Conservation (phyloP, 148 eudicot genomes). For the Rhododendron ferrugineum region DNA sequence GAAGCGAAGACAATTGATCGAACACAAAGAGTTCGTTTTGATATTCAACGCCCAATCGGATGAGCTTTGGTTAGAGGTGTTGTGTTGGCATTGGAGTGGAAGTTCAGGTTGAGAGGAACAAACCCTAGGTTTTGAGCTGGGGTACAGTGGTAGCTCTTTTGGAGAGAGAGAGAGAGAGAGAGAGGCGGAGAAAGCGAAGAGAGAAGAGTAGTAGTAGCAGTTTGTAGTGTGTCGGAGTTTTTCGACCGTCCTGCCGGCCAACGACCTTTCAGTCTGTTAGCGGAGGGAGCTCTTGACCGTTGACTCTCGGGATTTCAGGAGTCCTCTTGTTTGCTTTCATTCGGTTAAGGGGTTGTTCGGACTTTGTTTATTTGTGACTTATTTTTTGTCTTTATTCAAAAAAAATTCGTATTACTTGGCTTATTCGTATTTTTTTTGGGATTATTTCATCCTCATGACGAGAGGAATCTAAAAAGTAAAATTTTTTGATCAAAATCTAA, state of each 20-base stretch:
- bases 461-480: too few relatives aligned
- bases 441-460: too few relatives aligned
- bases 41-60: neutral
- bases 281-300: neutral
- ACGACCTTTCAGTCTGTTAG: neutral
- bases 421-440: too few relatives aligned
- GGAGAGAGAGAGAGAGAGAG: neutral
- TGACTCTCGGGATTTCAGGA: too few relatives aligned
- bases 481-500: too few relatives aligned
- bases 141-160: neutral
- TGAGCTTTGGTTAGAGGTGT: neutral
- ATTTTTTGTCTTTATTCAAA: too few relatives aligned
- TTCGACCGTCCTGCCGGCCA: neutral
- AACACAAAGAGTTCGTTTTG: neutral
- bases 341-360: too few relatives aligned
- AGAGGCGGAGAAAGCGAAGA: slow-evolving; percentile 16
- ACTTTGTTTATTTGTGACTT: too few relatives aligned
- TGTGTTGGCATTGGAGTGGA: slow-evolving; percentile 1
- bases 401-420: too few relatives aligned
- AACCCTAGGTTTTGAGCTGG: neutral
- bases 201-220: neutral
- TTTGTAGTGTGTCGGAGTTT: neutral
- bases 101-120: neutral
- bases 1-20: neutral
- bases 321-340: too few relatives aligned